Evolutionary conservation across 495 filamentous ascomycete genomes (phyloP), one percentile per base, ranked within the genome.

Genomic region (Penicillium tannophilum): DNA sequence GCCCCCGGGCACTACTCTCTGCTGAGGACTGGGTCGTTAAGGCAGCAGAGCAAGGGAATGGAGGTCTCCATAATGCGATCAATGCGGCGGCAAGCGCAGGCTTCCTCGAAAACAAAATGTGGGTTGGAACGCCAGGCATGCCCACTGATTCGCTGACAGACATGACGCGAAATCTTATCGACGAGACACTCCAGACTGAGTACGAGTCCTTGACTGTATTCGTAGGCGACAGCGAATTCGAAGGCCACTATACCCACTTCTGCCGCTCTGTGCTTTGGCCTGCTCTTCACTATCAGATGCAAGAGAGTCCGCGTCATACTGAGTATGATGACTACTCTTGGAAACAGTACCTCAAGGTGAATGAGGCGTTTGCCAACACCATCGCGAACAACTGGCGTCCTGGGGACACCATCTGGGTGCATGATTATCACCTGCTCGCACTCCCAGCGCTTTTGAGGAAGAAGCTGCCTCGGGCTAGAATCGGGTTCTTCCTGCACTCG

Each of bases 291-390:
- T 96, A 97, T 71, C 90, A 94, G 69, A 92, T 96, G 69, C 92
- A 93, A 30, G 92, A 96, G 66, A 90, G 90, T 64, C 92, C 92
- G 19, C 94, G 94, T 76, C 95, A 90, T 82, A 95, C 92, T 71
- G 91, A 92, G 3, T 97, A 95, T 64, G 86, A 91, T 65, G 91
- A 95, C 64, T 92, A 96, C 67, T 93, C 91, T n/a, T 97, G 91
- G 91, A 83, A 88, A 60, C 93, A 90, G 76, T 97, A 96, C 64
- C 84, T 89, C 56, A 88, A 87, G 41, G 79, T 96, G 63, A 96
- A 96, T 71, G 85, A 90, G 66, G 90, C 89, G 3, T 94, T 96
- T 69, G 92, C 92, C 4, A 87, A 94, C 65, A 87, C 84, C 67
- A 91, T 95, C 54, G 80, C 91, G 28, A 84, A 86, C 65, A 88